Evolutionary conservation across 495 filamentous ascomycete species (phyloP).

Genomic region (Acidiella bohemica): DNA sequence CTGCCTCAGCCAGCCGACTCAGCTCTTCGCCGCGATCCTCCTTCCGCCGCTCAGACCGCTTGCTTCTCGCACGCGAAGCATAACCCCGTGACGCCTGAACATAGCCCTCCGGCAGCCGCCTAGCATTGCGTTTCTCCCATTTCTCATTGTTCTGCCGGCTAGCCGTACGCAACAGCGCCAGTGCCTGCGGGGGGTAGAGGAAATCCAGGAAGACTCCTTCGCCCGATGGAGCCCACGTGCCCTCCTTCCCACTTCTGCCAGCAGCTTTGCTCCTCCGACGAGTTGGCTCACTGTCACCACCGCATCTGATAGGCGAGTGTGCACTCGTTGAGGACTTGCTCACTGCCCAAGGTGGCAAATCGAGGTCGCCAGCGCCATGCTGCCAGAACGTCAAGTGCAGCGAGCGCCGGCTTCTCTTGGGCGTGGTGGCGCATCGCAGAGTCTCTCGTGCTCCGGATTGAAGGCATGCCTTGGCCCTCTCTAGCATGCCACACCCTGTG

Average conservation of each 20-base stretch:
- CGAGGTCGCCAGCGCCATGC: slow-evolving; percentile 44
- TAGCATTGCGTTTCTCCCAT: slow-evolving; percentile 21
- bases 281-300: slow-evolving; percentile 6
- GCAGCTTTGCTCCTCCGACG: background rate
- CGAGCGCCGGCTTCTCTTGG: slow-evolving; percentile 42
- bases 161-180: slow-evolving; percentile 32
- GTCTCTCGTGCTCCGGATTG: slow-evolving; percentile 59
- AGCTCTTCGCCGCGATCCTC: background rate
- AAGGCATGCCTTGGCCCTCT: slow-evolving; percentile 65
- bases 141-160: no score
- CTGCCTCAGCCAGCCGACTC: background rate
- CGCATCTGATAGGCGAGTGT: slow-evolving; percentile 25
- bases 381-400: slow-evolving; percentile 56
- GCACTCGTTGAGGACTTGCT: background rate
- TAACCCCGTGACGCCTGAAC: slow-evolving; percentile 11
- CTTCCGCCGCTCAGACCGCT: background rate
- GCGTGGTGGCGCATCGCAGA: slow-evolving; percentile 42
- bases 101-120: slow-evolving; percentile 14
- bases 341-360: slow-evolving; percentile 36
- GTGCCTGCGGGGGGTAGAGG: slow-evolving; percentile 43
- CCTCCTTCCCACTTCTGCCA: slow-evolving; percentile 1
- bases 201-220: slow-evolving; percentile 43
- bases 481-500: slow-evolving; percentile 46
- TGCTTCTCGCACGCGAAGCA: slow-evolving; percentile 9
- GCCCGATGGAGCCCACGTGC: background rate